Evolutionary conservation across 352 stramenopile species (phyloP).

Genomic region (Pythium apleroticum): DNA sequence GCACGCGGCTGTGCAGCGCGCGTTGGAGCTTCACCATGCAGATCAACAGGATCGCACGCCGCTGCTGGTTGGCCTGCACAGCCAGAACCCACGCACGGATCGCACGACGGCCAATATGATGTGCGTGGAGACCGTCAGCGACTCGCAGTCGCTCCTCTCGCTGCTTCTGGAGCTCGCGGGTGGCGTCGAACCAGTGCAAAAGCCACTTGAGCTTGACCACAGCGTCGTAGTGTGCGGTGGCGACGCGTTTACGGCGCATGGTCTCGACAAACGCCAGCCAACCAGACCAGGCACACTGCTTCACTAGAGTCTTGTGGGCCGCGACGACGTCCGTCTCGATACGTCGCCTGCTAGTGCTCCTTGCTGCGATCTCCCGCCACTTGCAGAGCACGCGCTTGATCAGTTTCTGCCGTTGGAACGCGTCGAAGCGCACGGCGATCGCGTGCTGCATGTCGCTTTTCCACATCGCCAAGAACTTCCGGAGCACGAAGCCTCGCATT

Average conservation of each 20-base stretch:
- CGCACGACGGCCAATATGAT: neutral
- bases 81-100: neutral
- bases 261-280: slow-evolving; percentile 10
- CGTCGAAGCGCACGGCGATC: slow-evolving; percentile 40
- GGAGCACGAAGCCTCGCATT: slow-evolving; percentile 34
- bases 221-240: neutral
- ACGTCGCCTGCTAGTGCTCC: neutral
- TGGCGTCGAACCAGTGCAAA: slow-evolving; percentile 9
- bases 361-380: slow-evolving; percentile 22
- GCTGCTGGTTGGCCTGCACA: slow-evolving; percentile 32
- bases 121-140: neutral
- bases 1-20: neutral
- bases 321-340: neutral
- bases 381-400: slow-evolving; percentile 29
- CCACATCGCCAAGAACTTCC: slow-evolving; percentile 43
- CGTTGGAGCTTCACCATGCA: slow-evolving; percentile 53
- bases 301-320: neutral
- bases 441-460: slow-evolving; percentile 26
- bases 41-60: slow-evolving; percentile 44
- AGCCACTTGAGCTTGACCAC: slow-evolving; percentile 19
- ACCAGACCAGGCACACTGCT: neutral
- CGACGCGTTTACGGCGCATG: neutral
- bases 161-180: neutral
- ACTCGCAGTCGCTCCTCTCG: neutral
- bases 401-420: slow-evolving; percentile 22